Evolutionary conservation across 352 stramenopile genomes (phyloP).

Genomic region (Pythium dissotocum): DNA sequence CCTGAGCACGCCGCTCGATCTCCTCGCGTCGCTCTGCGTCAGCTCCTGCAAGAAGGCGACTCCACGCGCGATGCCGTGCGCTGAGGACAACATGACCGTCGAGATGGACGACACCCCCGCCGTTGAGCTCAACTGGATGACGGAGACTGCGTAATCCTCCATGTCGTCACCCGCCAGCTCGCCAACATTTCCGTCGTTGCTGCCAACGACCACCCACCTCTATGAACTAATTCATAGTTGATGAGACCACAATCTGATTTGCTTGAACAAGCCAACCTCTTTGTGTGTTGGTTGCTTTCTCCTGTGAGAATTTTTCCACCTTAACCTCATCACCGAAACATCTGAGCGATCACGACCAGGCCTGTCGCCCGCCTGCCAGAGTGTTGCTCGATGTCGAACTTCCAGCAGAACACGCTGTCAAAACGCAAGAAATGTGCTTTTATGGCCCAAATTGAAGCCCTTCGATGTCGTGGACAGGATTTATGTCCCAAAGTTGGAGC

Average conservation of each 20-base stretch:
- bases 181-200: not conserved
- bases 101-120: not conserved
- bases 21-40: constrained; percentile 3
- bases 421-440: not conserved
- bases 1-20: not conserved
- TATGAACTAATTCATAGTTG: constrained; percentile 9
- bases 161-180: not conserved
- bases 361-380: too few species aligned
- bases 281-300: not conserved
- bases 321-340: not conserved
- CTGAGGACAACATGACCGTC: not conserved
- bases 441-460: not conserved
- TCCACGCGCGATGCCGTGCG: not conserved
- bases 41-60: constrained; percentile 5
- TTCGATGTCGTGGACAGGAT: not conserved
- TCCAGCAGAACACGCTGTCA: not conserved
- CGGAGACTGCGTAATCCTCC: constrained; percentile 1
- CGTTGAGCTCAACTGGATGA: not conserved
- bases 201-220: not conserved
- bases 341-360: not conserved
- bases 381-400: too few species aligned
- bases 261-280: not conserved
- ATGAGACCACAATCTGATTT: constrained; percentile 6
- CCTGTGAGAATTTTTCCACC: constrained; percentile 7
- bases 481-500: not conserved